phyloP scores from a whole-genome alignment of 495 filamentous ascomycete genomes.

The Penicillium argentinense region DNA sequence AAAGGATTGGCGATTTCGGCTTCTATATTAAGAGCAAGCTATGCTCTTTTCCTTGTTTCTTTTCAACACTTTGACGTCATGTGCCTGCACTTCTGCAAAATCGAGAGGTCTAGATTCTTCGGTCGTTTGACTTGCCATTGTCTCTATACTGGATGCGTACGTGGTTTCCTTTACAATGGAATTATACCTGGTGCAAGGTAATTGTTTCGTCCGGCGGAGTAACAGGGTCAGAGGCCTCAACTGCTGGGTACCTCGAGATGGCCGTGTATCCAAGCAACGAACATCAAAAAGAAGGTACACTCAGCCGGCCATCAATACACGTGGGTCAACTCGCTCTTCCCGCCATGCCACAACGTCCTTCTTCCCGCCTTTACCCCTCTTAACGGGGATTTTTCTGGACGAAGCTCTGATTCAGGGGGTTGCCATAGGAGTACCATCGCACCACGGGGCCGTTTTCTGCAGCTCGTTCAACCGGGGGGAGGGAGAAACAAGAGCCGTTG shows the following conservation, averaged over 20 bases:
- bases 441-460: conserved; percentile 19
- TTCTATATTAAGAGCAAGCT: not conserved
- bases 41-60: too few relatives aligned
- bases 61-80: too few relatives aligned
- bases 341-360: conserved; percentile 10
- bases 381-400: not conserved
- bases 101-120: too few relatives aligned
- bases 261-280: not conserved
- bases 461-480: conserved; percentile 3
- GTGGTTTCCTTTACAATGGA: not conserved
- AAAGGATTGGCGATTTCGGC: not conserved
- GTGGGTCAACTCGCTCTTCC: conserved; percentile 20
- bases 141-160: not conserved
- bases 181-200: not conserved
- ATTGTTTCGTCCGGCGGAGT: not conserved
- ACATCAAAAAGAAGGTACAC: conserved; percentile 6
- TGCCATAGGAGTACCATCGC: conserved; percentile 5
- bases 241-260: not conserved
- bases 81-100: too few relatives aligned
- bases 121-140: not conserved
- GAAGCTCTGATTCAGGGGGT: conserved; percentile 8
- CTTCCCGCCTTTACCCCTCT: conserved; percentile 11
- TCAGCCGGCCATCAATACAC: conserved; percentile 16
- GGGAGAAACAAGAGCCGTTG: conserved; percentile 11
- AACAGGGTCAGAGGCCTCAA: not conserved